A percentile compares a stretch with the other conserved stretches of the same genome.
phyloP scores from a whole-genome alignment of 805 yeast genomes.

The Candida succiphila region DNA sequence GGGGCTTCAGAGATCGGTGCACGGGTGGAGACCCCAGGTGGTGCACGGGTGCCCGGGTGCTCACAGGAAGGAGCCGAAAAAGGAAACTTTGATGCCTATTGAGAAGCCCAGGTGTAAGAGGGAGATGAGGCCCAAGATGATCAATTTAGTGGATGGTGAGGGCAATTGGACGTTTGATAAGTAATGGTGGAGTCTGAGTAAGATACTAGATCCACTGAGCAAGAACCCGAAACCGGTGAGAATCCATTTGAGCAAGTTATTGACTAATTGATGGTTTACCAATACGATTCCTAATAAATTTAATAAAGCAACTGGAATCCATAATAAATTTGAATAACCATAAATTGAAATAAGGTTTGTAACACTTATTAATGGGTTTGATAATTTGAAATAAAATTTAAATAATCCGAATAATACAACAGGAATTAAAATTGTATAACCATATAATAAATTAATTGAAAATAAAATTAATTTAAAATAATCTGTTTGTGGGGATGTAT shows the following conservation, averaged over 20 bases:
- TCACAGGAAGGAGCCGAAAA: too few species aligned
- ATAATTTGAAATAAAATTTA: slow-evolving; percentile 44
- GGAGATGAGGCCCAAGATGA: slow-evolving; percentile 30
- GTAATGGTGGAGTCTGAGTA: slow-evolving; percentile 34
- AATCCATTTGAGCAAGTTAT: slow-evolving; percentile 41
- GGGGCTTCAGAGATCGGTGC: too few species aligned
- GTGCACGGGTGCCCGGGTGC: too few species aligned
- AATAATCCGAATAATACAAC: slow-evolving; percentile 38
- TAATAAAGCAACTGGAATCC: slow-evolving; percentile 75
- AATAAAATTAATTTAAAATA: slow-evolving; percentile 58
- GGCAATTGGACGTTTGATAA: slow-evolving; percentile 22
- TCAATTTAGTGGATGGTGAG: slow-evolving; percentile 3
- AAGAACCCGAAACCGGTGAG: slow-evolving; percentile 50
- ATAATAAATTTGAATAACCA: slow-evolving; percentile 75
- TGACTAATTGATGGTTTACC: slow-evolving; percentile 23
- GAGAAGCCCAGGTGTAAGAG: slow-evolving; percentile 49
- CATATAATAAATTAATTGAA: slow-evolving; percentile 63
- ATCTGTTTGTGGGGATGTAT: slow-evolving; percentile 25
- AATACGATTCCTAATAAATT: slow-evolving; percentile 49
- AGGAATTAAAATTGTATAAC: slow-evolving; percentile 67
- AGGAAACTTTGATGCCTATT: slow-evolving; percentile 53
- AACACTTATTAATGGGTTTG: slow-evolving; percentile 32
- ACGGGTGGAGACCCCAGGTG: too few species aligned
- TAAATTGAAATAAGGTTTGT: slow-evolving; percentile 62
- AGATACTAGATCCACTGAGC: slow-evolving; percentile 48